Conservation (phyloP, 23 red algal species). For the Gracilaria caudata region DNA sequence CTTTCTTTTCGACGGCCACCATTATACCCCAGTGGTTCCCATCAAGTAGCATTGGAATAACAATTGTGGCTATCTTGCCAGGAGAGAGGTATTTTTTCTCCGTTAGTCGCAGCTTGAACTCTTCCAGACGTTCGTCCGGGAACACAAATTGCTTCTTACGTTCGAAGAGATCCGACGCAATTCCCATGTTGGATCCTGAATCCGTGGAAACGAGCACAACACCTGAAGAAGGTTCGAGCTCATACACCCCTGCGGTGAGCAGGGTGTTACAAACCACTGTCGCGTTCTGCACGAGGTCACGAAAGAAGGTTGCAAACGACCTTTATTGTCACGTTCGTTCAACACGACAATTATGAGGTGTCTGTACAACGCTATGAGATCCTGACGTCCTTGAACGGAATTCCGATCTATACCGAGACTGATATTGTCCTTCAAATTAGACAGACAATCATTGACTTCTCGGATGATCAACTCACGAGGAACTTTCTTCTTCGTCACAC, state of each 20-base stretch:
- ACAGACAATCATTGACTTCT: too few species aligned
- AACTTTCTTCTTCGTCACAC: too few species aligned
- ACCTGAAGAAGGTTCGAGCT: neutral
- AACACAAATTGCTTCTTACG: neutral
- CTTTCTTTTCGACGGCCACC: neutral
- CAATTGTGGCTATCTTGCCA: neutral
- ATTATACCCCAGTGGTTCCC: neutral
- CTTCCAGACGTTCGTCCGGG: neutral
- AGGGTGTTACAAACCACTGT: slow-evolving; percentile 7
- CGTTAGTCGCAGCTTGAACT: neutral
- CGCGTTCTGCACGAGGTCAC: neutral
- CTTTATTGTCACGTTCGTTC: neutral
- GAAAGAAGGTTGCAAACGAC: neutral
- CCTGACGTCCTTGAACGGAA: too few species aligned
- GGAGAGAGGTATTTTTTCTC: neutral
- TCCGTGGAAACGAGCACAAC: neutral
- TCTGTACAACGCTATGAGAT: neutral
- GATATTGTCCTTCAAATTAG: too few species aligned
- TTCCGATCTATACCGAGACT: too few species aligned
- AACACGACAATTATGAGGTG: neutral
- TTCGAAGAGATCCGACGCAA: neutral
- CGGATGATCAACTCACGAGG: too few species aligned
- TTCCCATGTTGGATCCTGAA: neutral
- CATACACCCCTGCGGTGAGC: neutral
- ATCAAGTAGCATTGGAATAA: neutral